phyloP scores from a whole-genome alignment of 768 basidiomycete genomes.

The Collybia sordida region DNA sequence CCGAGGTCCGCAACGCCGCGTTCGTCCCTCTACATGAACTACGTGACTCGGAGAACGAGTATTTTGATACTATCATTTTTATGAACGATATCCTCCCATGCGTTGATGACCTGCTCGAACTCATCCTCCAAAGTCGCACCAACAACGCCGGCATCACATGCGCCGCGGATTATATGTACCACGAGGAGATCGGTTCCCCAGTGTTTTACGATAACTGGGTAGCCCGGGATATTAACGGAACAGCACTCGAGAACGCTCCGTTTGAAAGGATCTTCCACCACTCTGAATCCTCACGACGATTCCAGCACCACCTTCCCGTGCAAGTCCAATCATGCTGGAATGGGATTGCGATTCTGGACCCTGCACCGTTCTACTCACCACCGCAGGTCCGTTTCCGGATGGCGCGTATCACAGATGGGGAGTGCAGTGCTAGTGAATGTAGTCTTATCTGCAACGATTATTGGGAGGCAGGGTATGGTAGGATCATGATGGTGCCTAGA shows the following conservation, averaged over 20 bases:
- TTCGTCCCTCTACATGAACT: constrained; percentile 95
- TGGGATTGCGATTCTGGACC: constrained; percentile 93
- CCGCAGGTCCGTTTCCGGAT: constrained; percentile 95
- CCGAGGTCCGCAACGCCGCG: constrained; percentile 99
- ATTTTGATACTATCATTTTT: constrained; percentile 96
- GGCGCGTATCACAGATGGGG: constrained; percentile 84
- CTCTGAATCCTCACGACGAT: constrained; percentile 68
- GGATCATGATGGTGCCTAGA: constrained; percentile 96
- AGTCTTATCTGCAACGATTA: constrained; percentile 98
- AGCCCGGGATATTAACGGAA: constrained; percentile 97
- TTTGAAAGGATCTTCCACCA: constrained; percentile 96
- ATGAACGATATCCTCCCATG: constrained; percentile 99
- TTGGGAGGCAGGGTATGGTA: constrained; percentile 93
- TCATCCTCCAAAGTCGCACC: constrained; percentile 90
- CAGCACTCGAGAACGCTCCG: constrained; percentile 95
- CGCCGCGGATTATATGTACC: constrained; percentile 99
- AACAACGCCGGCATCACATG: constrained; percentile 99
- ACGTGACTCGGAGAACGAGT: constrained; percentile 87
- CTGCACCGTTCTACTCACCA: constrained; percentile 90
- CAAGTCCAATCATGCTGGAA: constrained; percentile 99
- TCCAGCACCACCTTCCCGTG: constrained; percentile 89
- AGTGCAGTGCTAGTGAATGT: constrained; percentile 96
- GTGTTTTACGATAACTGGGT: constrained; percentile 99
- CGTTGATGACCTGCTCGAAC: constrained; percentile 94
- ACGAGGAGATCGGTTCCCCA: constrained; percentile 88